phyloP scores from a whole-genome alignment of 371 early-diverging fungal genomes.

The Mucor velutinosus region DNA sequence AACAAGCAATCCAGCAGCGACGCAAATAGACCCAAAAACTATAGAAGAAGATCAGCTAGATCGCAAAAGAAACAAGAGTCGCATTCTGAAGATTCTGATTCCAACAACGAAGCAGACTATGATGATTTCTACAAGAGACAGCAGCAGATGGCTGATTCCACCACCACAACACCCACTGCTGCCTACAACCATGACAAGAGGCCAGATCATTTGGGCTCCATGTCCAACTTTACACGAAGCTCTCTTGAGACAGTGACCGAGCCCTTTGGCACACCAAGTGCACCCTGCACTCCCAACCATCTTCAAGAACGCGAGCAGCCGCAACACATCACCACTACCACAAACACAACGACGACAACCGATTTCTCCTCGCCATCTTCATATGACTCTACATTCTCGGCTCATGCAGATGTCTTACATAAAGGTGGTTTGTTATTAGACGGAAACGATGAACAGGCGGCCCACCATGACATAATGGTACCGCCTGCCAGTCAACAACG shows the following conservation, averaged over 20 bases:
- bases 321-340: neutral
- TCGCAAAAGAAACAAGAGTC: slow-evolving; percentile 1
- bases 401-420: slow-evolving; percentile 7
- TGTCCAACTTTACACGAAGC: slow-evolving; percentile 33
- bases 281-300: neutral
- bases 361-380: slow-evolving; percentile 10
- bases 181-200: neutral
- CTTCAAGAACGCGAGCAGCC: neutral
- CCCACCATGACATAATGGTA: neutral
- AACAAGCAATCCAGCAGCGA: neutral
- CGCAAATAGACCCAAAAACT: slow-evolving; percentile 4
- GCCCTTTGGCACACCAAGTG: neutral
- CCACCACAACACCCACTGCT: slow-evolving; percentile 18
- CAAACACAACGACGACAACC: neutral
- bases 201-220: slow-evolving; percentile 29
- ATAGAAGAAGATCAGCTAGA: slow-evolving; percentile 9
- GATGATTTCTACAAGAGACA: neutral
- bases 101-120: neutral
- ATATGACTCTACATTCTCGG: slow-evolving; percentile 13
- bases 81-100: slow-evolving; percentile 1
- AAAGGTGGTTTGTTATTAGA: neutral
- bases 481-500: neutral
- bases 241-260: slow-evolving; percentile 42
- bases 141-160: slow-evolving; percentile 2
- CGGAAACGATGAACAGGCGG: neutral